A percentile compares a stretch with the other conserved stretches of the same genome.
These are phyloP conservation scores for Thelephora aurantiotincta DNA, from an alignment of 768 basidiomycete genomes.

Conservation along the genomic window DNA sequence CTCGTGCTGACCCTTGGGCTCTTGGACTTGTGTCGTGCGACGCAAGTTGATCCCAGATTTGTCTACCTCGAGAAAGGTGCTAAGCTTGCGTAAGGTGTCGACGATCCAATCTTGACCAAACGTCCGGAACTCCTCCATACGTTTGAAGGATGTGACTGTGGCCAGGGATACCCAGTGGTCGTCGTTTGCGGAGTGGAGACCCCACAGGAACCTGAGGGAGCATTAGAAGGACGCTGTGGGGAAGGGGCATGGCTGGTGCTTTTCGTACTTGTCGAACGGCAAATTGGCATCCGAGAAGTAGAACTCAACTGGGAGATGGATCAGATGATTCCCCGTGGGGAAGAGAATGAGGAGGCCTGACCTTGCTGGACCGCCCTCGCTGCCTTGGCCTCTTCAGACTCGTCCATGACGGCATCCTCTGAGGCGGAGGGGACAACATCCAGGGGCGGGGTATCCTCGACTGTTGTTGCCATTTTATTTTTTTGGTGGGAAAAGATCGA, in stretches of 20 bases:
- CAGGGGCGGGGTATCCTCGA: background rate
- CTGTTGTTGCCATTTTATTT: too few species aligned
- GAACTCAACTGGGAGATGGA: conserved; percentile 58
- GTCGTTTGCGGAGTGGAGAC: conserved; percentile 61
- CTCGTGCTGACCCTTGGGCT: conserved; percentile 67
- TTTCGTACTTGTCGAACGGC: conserved; percentile 70
- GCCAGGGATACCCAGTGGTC: conserved; percentile 87
- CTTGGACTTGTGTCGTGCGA: conserved; percentile 58
- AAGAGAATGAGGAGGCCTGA: background rate
- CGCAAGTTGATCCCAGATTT: conserved; percentile 60
- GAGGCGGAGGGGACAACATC: background rate
- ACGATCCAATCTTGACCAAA: conserved; percentile 58
- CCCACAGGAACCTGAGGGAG: conserved; percentile 79
- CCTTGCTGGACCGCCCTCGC: background rate
- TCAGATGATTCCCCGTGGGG: conserved; percentile 7
- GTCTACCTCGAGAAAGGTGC: conserved; percentile 56
- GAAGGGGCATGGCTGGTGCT: background rate
- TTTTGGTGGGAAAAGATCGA: too few species aligned
- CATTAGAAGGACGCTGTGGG: background rate
- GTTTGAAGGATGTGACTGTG: conserved; percentile 86
- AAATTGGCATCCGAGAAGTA: conserved; percentile 97
- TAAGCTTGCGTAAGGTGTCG: conserved; percentile 38
- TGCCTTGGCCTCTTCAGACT: background rate
- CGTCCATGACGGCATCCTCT: conserved; percentile 6
- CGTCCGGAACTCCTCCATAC: conserved; percentile 64